phyloP scores from a whole-genome alignment of 805 yeast genomes.

The Starmerella geochares region DNA sequence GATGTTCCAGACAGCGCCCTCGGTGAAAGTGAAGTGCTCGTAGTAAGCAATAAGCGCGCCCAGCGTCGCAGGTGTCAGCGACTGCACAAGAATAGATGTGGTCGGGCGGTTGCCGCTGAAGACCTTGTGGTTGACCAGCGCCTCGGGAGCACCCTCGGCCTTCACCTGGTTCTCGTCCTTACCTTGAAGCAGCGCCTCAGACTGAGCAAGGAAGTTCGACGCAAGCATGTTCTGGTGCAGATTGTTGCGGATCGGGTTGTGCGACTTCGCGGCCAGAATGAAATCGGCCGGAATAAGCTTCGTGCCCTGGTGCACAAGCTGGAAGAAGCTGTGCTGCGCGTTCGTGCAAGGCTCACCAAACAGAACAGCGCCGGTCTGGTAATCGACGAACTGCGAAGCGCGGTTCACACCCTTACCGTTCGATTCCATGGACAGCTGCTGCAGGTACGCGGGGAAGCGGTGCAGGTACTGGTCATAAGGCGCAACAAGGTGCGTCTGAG shows the following conservation, averaged over 20 bases:
- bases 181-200: conserved; percentile 95
- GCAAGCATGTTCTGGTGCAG: conserved; percentile 96
- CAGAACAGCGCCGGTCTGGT: conserved; percentile 89
- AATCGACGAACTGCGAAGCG: conserved; percentile 79
- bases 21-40: conserved; percentile 94
- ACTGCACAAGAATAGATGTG: conserved; percentile 88
- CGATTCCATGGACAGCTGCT: conserved; percentile 97
- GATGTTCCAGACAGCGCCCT: conserved; percentile 99
- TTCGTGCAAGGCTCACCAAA: conserved; percentile 99
- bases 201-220: conserved; percentile 97
- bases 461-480: conserved; percentile 98
- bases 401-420: conserved; percentile 97
- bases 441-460: conserved; percentile 98
- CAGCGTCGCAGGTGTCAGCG: conserved; percentile 90
- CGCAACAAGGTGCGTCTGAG: conserved; percentile 96
- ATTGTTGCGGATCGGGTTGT: conserved; percentile 91
- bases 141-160: conserved; percentile 80
- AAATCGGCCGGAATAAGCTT: conserved; percentile 95
- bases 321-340: conserved; percentile 99
- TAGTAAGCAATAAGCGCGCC: conserved; percentile 97
- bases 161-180: conserved; percentile 68
- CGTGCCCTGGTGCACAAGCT: conserved; percentile 97
- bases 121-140: conserved; percentile 85
- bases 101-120: conserved; percentile 99
- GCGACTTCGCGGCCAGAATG: conserved; percentile 92